A percentile compares a stretch with the other conserved stretches of the same genome.
Evolutionary conservation across 257 asterid species (phyloP).

Genomic region (Nicotiana undulata): DNA sequence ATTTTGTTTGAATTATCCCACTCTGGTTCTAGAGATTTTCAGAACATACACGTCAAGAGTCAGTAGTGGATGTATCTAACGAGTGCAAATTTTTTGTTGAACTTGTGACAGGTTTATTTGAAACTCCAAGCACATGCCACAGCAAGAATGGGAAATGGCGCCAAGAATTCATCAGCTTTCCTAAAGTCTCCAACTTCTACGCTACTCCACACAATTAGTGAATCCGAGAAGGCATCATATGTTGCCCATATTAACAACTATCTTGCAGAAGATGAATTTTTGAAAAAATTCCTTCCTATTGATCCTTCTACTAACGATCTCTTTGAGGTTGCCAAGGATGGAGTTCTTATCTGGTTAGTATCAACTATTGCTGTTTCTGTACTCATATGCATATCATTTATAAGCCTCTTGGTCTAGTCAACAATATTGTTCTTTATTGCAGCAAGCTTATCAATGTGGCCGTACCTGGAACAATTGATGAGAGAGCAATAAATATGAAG

Average conservation of each 20-base stretch:
- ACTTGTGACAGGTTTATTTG: conserved; percentile 62
- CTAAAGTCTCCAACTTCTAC: conserved; percentile 91
- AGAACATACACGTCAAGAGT: background rate
- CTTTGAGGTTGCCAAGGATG: conserved; percentile 89
- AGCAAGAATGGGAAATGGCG: conserved; percentile 62
- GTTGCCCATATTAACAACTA: conserved; percentile 93
- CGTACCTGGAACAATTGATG: conserved; percentile 95
- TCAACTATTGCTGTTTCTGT: conserved; percentile 6
- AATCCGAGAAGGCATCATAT: conserved; percentile 90
- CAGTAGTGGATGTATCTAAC: conserved; percentile 4
- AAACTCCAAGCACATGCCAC: conserved; percentile 77
- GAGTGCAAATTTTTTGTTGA: conserved; percentile 10
- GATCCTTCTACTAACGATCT: conserved; percentile 84
- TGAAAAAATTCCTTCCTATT: conserved; percentile 68
- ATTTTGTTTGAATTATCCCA: background rate
- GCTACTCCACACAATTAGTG: conserved; percentile 92
- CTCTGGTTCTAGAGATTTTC: background rate
- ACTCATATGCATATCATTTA: background rate
- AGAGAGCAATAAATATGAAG: conserved; percentile 90
- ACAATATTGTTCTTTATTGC: conserved; percentile 25
- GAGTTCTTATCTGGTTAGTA: conserved; percentile 89
- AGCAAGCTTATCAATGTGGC: conserved; percentile 97
- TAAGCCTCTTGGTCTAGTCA: background rate
- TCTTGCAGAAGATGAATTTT: conserved; percentile 68
- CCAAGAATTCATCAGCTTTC: conserved; percentile 86